These are phyloP conservation scores for Penicillium taxi DNA, from an alignment of 495 filamentous ascomycete genomes.

Conservation along the genomic window DNA sequence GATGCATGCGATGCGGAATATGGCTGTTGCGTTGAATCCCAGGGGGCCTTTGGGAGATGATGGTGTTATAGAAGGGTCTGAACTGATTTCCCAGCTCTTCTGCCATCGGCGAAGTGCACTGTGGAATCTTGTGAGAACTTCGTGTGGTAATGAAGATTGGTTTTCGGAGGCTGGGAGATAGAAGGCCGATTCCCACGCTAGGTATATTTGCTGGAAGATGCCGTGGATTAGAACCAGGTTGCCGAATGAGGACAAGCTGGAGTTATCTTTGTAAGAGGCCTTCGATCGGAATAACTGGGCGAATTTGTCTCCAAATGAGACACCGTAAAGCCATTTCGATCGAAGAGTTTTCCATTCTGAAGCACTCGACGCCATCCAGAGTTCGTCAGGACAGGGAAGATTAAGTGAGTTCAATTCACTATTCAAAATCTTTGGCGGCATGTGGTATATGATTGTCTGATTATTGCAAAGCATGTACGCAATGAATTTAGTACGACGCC, in stretches of 20 bases:
- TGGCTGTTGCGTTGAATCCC: constrained; percentile 31
- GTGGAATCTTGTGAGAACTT: constrained; percentile 15
- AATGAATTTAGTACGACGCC: constrained; percentile 6
- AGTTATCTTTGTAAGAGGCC: background rate
- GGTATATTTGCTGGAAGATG: constrained; percentile 24
- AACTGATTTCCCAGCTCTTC: constrained; percentile 23
- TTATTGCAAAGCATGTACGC: constrained; percentile 13
- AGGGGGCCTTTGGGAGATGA: constrained; percentile 28
- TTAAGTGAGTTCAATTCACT: constrained; percentile 9
- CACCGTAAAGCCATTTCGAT: constrained; percentile 3
- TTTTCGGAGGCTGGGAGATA: constrained; percentile 16
- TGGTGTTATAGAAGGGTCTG: constrained; percentile 28
- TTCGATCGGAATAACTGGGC: constrained; percentile 1
- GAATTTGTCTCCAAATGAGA: constrained; percentile 3
- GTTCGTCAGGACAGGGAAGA: constrained; percentile 12
- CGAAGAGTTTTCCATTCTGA: constrained; percentile 7
- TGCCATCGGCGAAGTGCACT: constrained; percentile 36
- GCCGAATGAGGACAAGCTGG: constrained; percentile 18
- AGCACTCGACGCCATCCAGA: background rate
- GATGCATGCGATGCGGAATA: constrained; percentile 31
- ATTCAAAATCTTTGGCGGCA: constrained; percentile 12
- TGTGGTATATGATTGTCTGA: constrained; percentile 11
- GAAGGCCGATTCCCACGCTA: constrained; percentile 30
- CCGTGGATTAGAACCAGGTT: constrained; percentile 30
- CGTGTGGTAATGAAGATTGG: background rate